Conservation (phyloP, 164 flowering plant genomes). For the Vitis riparia region DNA sequence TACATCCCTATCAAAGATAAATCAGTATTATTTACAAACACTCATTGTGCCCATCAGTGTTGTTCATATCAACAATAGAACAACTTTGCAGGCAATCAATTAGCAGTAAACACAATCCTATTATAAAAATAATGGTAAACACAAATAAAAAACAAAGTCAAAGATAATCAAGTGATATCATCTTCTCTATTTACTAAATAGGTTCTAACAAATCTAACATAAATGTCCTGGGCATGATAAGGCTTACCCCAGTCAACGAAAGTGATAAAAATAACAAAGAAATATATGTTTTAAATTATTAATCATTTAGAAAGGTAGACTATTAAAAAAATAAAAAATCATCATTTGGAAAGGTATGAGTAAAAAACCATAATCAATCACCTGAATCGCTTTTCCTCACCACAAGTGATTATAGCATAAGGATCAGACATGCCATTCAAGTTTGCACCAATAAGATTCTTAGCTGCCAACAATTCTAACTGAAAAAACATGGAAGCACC, state of each 20-base stretch:
- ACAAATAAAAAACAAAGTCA: too few relatives aligned
- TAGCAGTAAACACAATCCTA: too few relatives aligned
- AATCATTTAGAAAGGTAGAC: not conserved
- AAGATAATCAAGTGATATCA: not conserved
- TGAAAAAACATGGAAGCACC: constrained; percentile 25
- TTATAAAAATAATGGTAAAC: too few relatives aligned
- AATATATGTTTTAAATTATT: not conserved
- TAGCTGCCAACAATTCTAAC: constrained; percentile 94
- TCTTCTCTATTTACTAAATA: too few relatives aligned
- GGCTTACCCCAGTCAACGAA: not conserved
- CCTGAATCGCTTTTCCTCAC: constrained; percentile 93
- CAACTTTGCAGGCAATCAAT: too few relatives aligned
- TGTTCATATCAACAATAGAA: too few relatives aligned
- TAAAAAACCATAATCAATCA: constrained; percentile 26
- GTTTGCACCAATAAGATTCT: constrained; percentile 94
- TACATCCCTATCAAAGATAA: too few relatives aligned
- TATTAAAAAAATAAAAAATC: too few relatives aligned
- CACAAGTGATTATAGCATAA: constrained; percentile 95
- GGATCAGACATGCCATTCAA: constrained; percentile 99
- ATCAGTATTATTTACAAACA: too few relatives aligned
- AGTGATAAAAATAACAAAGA: not conserved
- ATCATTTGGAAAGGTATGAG: not conserved
- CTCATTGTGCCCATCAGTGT: too few relatives aligned
- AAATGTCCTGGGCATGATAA: too few relatives aligned
- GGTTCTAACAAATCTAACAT: too few relatives aligned